phyloP scores from a whole-genome alignment of 2,329 filamentous ascomycete species.

The Alternaria gaisen region DNA sequence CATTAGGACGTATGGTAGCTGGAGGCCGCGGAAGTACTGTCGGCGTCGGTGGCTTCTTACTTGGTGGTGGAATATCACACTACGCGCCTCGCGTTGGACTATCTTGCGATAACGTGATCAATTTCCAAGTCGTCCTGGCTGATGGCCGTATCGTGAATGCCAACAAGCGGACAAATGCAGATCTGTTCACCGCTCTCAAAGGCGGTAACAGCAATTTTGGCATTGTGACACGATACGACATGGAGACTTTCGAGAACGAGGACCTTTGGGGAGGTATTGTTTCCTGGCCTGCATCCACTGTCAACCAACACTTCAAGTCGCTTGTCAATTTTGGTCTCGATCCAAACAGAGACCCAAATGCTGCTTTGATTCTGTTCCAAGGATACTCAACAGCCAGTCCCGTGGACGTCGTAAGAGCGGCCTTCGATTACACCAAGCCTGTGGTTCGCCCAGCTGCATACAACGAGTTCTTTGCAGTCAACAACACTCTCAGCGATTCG shows the following conservation, averaged over 20 bases:
- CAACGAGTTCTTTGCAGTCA: not conserved
- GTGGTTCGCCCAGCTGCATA: constrained; percentile 1
- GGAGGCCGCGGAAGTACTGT: constrained; percentile 38
- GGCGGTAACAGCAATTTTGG: constrained; percentile 44
- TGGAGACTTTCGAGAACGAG: constrained; percentile 32
- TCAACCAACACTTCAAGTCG: constrained; percentile 24
- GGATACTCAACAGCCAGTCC: constrained; percentile 2
- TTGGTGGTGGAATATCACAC: constrained; percentile 39
- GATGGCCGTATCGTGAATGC: constrained; percentile 49
- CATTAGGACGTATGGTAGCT: constrained; percentile 30
- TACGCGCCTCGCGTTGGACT: constrained; percentile 29
- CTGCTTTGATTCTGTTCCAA: constrained; percentile 23
- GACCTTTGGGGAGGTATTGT: constrained; percentile 30
- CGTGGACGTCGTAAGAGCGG: not conserved
- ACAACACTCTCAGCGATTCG: constrained; percentile 4
- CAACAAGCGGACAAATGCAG: constrained; percentile 45
- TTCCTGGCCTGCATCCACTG: constrained; percentile 14
- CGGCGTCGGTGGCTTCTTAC: constrained; percentile 40
- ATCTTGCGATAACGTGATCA: constrained; percentile 36
- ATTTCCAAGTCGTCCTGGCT: constrained; percentile 47
- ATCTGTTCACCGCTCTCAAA: constrained; percentile 49
- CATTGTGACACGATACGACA: constrained; percentile 28
- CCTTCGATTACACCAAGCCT: constrained; percentile 1
- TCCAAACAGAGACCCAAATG: constrained; percentile 13
- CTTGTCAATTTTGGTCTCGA: constrained; percentile 20